Conservation (phyloP, 768 basidiomycete genomes). For the Boletus insuetus region DNA sequence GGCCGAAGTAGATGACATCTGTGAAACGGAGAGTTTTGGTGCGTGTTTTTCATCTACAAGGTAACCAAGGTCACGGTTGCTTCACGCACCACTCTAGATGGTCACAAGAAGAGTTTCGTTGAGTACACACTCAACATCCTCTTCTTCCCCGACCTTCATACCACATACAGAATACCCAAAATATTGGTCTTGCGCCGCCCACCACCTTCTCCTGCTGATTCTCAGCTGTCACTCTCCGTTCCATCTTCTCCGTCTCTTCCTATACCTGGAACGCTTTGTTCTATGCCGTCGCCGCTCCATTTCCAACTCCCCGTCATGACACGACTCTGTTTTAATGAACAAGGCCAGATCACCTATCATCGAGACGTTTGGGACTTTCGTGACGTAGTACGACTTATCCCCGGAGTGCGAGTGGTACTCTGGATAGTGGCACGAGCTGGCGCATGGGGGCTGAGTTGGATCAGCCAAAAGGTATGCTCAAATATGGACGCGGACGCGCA, state of each 20-base stretch:
- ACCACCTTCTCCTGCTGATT: constrained; percentile 31
- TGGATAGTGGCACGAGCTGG: constrained; percentile 67
- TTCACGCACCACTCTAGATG: constrained; percentile 45
- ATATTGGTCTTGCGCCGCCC: constrained; percentile 36
- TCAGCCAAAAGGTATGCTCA: constrained; percentile 20
- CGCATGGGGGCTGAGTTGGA: constrained; percentile 53
- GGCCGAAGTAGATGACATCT: constrained; percentile 73
- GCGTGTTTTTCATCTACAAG: constrained; percentile 14
- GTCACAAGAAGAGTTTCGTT: constrained; percentile 68
- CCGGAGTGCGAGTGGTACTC: constrained; percentile 62
- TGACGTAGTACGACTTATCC: constrained; percentile 71
- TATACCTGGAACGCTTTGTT: constrained; percentile 56
- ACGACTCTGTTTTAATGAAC: constrained; percentile 75
- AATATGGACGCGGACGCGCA: background rate
- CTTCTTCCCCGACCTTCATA: constrained; percentile 70
- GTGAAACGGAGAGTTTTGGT: constrained; percentile 81
- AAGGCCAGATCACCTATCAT: constrained; percentile 76
- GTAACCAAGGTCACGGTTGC: background rate
- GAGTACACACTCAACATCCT: constrained; percentile 79
- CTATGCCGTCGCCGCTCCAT: constrained; percentile 69
- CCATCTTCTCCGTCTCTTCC: constrained; percentile 48
- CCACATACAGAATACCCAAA: constrained; percentile 39
- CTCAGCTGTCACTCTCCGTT: constrained; percentile 26
- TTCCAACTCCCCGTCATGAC: constrained; percentile 70
- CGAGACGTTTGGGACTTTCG: constrained; percentile 80